Evolutionary conservation across 2,329 filamentous ascomycete species (phyloP), one percentile per base, ranked within the genome.

Genomic region (Gliomastix tumulicola): DNA sequence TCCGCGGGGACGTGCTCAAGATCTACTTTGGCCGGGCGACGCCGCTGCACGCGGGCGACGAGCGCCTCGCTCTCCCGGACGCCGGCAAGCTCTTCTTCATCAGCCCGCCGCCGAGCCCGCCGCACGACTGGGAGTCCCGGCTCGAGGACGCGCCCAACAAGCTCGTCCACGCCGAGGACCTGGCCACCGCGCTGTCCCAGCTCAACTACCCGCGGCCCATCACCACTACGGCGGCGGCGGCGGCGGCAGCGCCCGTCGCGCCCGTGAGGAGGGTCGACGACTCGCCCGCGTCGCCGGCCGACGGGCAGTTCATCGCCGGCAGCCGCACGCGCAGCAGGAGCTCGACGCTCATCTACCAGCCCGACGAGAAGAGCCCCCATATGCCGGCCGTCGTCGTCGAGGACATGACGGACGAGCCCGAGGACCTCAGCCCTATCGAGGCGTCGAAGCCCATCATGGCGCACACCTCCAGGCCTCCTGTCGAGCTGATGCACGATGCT

Each of bases 31-130:
- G 80, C 49, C 70, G 77, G 51, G 61, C 66, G 33, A 83, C 79
- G 0, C 66, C 72, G n/a, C 57, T 80, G 36, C 61, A 74, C 47
- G 55, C 60, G 40, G 58, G 64, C 41, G 68, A 79, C 48, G 68
- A 73, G 48, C 77, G 80, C 49, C 67, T 84, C 9, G 69, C 73
- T n/a, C 71, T 83, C 1, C 79, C 80, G 39, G 79, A 83, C 44
- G 76, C 77, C 36, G 79, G 79, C 51, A 83, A 82, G 65, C 70
- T 82, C 37, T 84, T 84, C 66, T 84, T 84, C 65, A 84, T 84
- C 57, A 80, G 75, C 35, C 80, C 80, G 20, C 80, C 80, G 8
- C 79, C 80, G 6, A 77, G 70, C 40, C 79, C 80, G 30, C 80
- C 80, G 3, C 77, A 81, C 49, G 79, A 76, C 48, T 84, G 80